Conservation (phyloP, 192 early-diverging fungal genomes). For the Funneliformis geosporum region DNA sequence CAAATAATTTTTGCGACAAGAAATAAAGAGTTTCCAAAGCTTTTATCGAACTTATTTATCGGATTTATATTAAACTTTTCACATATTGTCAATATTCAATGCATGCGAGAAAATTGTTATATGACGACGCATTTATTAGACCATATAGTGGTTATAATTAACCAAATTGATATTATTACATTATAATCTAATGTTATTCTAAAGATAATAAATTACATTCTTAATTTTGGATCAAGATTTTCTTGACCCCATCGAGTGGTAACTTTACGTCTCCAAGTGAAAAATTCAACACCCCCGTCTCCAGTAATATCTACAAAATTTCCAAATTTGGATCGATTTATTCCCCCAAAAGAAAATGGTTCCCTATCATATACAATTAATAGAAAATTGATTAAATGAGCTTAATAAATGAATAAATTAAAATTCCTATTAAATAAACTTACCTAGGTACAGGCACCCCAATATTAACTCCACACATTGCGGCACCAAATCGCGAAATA, state of each 20-base stretch:
- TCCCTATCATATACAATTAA: conserved; percentile 45
- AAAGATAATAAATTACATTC: not conserved
- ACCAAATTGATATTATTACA: no score
- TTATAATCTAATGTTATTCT: no score
- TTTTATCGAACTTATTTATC: no score
- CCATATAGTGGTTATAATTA: no score
- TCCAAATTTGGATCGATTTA: conserved; percentile 69
- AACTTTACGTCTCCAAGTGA: conserved; percentile 69
- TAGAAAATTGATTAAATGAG: not conserved
- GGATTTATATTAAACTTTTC: no score
- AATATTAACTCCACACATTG: conserved; percentile 78
- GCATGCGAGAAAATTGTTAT: no score
- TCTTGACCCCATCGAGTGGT: conserved; percentile 78
- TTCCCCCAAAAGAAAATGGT: conserved; percentile 83
- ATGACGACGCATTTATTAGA: no score
- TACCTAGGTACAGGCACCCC: not conserved
- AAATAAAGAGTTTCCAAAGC: no score
- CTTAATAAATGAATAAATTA: no score
- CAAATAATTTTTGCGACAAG: no score
- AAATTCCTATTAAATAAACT: not conserved
- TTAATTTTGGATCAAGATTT: conserved; percentile 7
- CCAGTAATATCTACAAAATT: conserved; percentile 70
- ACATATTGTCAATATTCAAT: no score
- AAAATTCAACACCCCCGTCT: conserved; percentile 74
- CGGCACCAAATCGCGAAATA: conserved; percentile 66